Evolutionary conservation across 2,329 filamentous ascomycete genomes (phyloP).

Genomic region (Scedosporium aurantiacum): DNA sequence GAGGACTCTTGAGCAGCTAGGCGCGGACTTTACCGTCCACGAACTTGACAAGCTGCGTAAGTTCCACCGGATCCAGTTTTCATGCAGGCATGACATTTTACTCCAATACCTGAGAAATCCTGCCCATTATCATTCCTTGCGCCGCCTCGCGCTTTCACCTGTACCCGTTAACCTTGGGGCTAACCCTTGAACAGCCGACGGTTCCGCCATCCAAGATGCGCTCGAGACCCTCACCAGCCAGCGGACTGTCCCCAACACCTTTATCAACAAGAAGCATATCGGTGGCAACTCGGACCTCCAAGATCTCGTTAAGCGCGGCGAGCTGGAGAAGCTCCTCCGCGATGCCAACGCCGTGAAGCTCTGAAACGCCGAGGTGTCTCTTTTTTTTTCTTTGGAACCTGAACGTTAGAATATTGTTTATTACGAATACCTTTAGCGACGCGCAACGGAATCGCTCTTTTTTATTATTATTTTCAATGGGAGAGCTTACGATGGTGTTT

Average conservation of each 20-base stretch:
- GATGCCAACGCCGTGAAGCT: conserved; percentile 30
- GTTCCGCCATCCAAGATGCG: conserved; percentile 69
- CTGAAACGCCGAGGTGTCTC: conserved; percentile 19
- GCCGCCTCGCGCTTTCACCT: background rate
- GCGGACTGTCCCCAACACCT: conserved; percentile 90
- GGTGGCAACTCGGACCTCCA: conserved; percentile 88
- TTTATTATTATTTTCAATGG: background rate
- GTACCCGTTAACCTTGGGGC: background rate
- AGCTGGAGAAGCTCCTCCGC: conserved; percentile 29
- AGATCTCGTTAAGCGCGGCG: conserved; percentile 36
- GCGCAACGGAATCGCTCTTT: too few relatives aligned
- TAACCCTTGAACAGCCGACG: conserved; percentile 52
- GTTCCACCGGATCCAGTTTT: conserved; percentile 22
- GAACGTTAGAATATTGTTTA: background rate
- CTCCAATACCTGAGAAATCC: background rate
- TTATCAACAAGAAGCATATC: conserved; percentile 82
- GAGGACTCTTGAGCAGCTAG: conserved; percentile 54
- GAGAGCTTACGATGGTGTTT: background rate
- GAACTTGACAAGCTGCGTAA: conserved; percentile 80
- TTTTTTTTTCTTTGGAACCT: background rate
- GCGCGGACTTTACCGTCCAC: conserved; percentile 61
- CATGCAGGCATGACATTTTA: background rate
- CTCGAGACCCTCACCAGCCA: conserved; percentile 73
- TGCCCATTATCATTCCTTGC: background rate
- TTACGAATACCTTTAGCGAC: too few relatives aligned